Percentiles rank a stretch among this genome's conserved stretches.
Conservation (phyloP, 2,329 filamentous ascomycete genomes). For the Beauveria rudraprayagi region DNA sequence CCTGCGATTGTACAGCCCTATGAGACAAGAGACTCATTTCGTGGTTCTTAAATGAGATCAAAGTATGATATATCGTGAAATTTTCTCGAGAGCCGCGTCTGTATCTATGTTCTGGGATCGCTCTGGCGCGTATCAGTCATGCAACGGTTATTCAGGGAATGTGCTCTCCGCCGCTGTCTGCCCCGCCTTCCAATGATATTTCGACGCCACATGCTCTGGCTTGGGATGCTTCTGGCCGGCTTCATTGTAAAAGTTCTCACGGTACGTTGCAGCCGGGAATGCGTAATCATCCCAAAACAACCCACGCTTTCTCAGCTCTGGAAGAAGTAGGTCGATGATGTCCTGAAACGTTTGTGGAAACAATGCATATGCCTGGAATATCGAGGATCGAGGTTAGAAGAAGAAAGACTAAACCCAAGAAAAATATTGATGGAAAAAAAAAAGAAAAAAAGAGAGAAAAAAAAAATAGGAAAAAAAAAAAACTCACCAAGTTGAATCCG, state of each 20-base stretch:
- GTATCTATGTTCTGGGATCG: neutral
- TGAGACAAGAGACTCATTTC: too few species aligned
- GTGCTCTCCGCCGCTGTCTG: neutral
- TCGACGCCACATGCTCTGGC: conserved; percentile 30
- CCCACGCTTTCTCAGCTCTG: conserved; percentile 51
- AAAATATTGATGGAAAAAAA: too few species aligned
- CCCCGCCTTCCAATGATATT: conserved; percentile 30
- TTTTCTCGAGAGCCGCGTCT: neutral
- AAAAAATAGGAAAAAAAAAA: neutral
- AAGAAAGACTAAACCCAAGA: neutral
- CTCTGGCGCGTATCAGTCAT: neutral
- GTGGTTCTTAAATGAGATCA: neutral
- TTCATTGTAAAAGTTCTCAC: neutral
- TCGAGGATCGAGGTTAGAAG: neutral
- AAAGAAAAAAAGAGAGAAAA: too few species aligned
- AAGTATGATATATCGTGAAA: too few species aligned
- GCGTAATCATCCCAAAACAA: conserved; percentile 45
- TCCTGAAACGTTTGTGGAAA: conserved; percentile 57
- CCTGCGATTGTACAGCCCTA: too few species aligned
- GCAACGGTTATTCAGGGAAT: neutral
- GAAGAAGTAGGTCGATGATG: conserved; percentile 54
- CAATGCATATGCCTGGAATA: conserved; percentile 19
- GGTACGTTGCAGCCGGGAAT: conserved; percentile 32
- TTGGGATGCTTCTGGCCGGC: conserved; percentile 18
- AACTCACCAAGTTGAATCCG: conserved; percentile 33